phyloP scores from a whole-genome alignment of 83 land plant species.

The Diphasiastrum complanatum region DNA sequence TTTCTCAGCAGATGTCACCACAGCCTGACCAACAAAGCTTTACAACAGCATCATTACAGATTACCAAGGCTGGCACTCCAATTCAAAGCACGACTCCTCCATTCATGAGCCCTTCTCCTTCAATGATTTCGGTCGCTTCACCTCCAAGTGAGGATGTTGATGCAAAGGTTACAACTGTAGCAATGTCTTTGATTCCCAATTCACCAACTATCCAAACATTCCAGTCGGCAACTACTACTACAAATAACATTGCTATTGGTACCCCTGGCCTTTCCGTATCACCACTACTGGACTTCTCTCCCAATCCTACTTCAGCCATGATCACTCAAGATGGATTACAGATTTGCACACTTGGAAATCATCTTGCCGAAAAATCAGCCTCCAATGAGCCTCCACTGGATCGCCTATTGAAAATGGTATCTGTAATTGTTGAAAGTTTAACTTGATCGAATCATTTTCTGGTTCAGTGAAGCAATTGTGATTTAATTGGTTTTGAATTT shows the following conservation, averaged over 20 bases:
- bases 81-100: constrained; percentile 7
- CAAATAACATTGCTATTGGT: not conserved
- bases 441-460: too few species aligned
- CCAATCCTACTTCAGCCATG: not conserved
- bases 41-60: not conserved
- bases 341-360: not conserved
- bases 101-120: too few species aligned
- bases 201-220: too few species aligned
- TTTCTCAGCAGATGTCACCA: constrained; percentile 15
- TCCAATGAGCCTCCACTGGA: constrained; percentile 4
- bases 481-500: not conserved
- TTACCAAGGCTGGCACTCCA: constrained; percentile 8
- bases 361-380: not conserved
- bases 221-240: too few species aligned
- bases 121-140: too few species aligned
- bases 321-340: constrained; percentile 2
- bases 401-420: constrained; percentile 2
- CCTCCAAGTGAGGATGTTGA: constrained; percentile 8
- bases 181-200: not conserved
- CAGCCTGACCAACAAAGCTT: too few species aligned
- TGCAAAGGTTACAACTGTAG: not conserved
- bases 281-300: too few species aligned
- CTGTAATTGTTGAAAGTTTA: too few species aligned
- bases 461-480: too few species aligned
- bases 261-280: not conserved